phyloP scores from a whole-genome alignment of 2,329 filamentous ascomycete genomes.

The Herpotrichia juniperi region DNA sequence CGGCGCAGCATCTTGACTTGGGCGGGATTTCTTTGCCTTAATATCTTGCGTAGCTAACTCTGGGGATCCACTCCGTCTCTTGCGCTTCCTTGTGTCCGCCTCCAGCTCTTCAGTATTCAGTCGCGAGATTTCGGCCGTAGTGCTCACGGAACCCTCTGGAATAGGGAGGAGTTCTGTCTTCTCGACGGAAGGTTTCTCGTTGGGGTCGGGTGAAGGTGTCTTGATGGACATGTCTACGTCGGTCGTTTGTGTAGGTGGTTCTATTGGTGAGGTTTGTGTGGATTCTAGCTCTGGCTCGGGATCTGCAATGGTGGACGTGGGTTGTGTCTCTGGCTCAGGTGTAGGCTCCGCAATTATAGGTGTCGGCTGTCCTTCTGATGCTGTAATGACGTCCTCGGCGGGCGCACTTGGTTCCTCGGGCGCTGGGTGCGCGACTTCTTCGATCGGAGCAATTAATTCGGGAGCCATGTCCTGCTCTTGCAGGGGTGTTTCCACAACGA shows the following conservation, averaged over 20 bases:
- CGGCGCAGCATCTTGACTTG: constrained; percentile 39
- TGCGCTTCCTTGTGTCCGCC: constrained; percentile 48
- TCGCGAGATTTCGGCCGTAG: constrained; percentile 37
- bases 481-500: constrained; percentile 13
- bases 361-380: not conserved
- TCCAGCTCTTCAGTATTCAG: constrained; percentile 45
- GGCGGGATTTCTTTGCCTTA: constrained; percentile 51
- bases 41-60: constrained; percentile 42
- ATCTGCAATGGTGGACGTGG: not conserved
- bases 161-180: constrained; percentile 33
- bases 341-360: not conserved
- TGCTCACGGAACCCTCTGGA: constrained; percentile 24
- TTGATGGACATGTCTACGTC: constrained; percentile 8
- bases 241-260: not conserved
- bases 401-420: constrained; percentile 11
- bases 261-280: constrained; percentile 10
- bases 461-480: constrained; percentile 14
- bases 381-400: not conserved
- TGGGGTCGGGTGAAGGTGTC: constrained; percentile 26
- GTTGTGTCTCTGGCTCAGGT: not conserved
- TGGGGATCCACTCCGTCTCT: constrained; percentile 48
- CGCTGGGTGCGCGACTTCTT: constrained; percentile 22
- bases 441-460: not conserved
- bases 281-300: constrained; percentile 8
- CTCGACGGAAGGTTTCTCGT: constrained; percentile 41